Evolutionary conservation across 1,139 yeast genomes (phyloP).

Genomic region (Kazachstania sp.): DNA sequence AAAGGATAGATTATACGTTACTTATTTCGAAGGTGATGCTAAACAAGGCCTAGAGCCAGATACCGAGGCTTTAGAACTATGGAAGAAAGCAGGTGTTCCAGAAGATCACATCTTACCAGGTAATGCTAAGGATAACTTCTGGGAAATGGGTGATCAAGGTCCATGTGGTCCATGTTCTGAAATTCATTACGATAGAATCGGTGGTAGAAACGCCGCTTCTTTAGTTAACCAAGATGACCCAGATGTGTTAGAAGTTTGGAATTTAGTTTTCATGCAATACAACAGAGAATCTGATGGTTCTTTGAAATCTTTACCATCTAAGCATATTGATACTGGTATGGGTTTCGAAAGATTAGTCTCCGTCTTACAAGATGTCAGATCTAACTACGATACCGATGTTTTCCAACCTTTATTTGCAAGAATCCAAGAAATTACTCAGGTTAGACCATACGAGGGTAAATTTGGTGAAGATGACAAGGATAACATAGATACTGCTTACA

Average conservation of each 20-base stretch:
- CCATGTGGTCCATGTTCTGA: slow-evolving; percentile 99
- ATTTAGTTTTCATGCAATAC: slow-evolving; percentile 90
- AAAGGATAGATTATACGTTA: slow-evolving; percentile 75
- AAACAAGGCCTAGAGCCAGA: slow-evolving; percentile 84
- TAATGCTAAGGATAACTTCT: slow-evolving; percentile 79
- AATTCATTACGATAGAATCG: slow-evolving; percentile 93
- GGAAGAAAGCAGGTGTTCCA: slow-evolving; percentile 82
- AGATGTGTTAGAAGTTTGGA: slow-evolving; percentile 95
- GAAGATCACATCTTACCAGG: slow-evolving; percentile 94
- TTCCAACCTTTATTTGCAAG: slow-evolving; percentile 77
- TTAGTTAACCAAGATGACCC: slow-evolving; percentile 96
- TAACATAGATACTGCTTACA: slow-evolving; percentile 95
- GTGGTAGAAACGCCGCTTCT: slow-evolving; percentile 88
- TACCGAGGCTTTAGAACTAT: slow-evolving; percentile 79
- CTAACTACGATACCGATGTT: slow-evolving; percentile 96
- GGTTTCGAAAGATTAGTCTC: slow-evolving; percentile 97
- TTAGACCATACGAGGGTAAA: slow-evolving; percentile 81
- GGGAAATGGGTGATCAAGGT: slow-evolving; percentile 99
- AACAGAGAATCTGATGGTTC: slow-evolving; percentile 89
- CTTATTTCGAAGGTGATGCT: slow-evolving; percentile 91
- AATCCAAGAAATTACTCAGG: slow-evolving; percentile 89
- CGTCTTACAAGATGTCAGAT: slow-evolving; percentile 76
- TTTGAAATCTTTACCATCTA: slow-evolving; percentile 75
- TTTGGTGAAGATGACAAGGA: slow-evolving; percentile 88
- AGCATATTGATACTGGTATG: slow-evolving; percentile 97